phyloP scores from a whole-genome alignment of 306 rosid species.

The Trifolium pratense region DNA sequence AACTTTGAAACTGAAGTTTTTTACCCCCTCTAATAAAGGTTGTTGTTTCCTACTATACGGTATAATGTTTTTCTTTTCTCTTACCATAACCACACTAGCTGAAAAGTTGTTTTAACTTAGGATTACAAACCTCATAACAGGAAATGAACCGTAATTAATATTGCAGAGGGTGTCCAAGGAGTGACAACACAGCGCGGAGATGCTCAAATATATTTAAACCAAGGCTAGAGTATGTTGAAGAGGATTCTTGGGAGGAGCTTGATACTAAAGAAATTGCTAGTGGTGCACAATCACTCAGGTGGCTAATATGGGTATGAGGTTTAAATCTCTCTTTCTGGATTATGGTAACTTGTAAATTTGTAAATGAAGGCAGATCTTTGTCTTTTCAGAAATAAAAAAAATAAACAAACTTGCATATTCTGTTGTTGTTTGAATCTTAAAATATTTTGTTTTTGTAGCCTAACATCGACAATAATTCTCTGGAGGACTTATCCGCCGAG shows the following conservation, averaged over 20 bases:
- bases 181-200: constrained; percentile 71
- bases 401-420: background rate
- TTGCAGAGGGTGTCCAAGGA: constrained; percentile 94
- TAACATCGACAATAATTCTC: constrained; percentile 65
- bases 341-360: constrained; percentile 25
- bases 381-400: background rate
- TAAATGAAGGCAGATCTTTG: constrained; percentile 14
- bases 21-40: no score
- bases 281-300: constrained; percentile 76
- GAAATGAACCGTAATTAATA: constrained; percentile 67
- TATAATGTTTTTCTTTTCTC: constrained; percentile 8
- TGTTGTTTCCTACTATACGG: no score
- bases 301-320: constrained; percentile 88
- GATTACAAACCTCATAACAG: constrained; percentile 65
- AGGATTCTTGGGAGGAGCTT: constrained; percentile 96
- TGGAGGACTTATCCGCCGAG: constrained; percentile 64
- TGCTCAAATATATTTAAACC: constrained; percentile 86
- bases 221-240: constrained; percentile 67
- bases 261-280: constrained; percentile 63
- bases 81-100: constrained; percentile 17
- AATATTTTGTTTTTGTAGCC: constrained; percentile 59
- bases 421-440: constrained; percentile 1
- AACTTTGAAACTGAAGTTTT: no score
- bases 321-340: constrained; percentile 19
- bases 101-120: constrained; percentile 50